Evolutionary conservation across 768 basidiomycete genomes (phyloP), one percentile per base, ranked within the genome.

Genomic region (Coprinopsis cinerea): DNA sequence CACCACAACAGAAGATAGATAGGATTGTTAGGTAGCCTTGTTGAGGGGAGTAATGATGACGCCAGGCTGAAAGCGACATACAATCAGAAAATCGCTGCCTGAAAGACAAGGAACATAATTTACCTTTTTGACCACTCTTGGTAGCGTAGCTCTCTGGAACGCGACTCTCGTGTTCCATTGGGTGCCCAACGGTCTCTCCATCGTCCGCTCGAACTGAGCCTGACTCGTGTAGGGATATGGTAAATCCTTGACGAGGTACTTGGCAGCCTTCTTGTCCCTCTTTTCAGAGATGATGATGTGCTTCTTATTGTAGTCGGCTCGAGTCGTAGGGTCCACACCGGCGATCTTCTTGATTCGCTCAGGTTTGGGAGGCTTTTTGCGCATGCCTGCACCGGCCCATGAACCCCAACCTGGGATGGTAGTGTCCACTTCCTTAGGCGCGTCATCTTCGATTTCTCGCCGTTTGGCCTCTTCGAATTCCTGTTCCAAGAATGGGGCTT

Each of bases 211-310:
- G 60, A 87, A 97, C 70, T 97, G 96, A 2, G 86, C 90, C 50
- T 83, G 83, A 65, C 86, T 89, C 7, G 95, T 97, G 62, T 92
- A 98, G 2, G 95, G 96, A 67, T 87, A 88, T 2, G 96, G 96
- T 39, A 99, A 67, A 63, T 98, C 94, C 65, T 88, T 88, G 48
- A 92, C 82, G 52, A 83, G 75, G 64, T 94, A 97, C 67, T 92
- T 89, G 14, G 81, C 71, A 0, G 90, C 93, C 64, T 96, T 96
- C 70, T 91, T 92, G 70, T 98, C 95, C 51, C 84, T 83, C 67
- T 87, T 91, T 67, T 99, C 95, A 1, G 91, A 92, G 59, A 99
- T 89, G 71, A 99, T 96, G 61, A 98, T 80, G 62, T 96, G 85
- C 10, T 83, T 76, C 61, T 91, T 91, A 53, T 75, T 74, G 59